Percentiles rank a stretch among this genome's conserved stretches.
Conservation (phyloP, 192 early-diverging fungal genomes). For the Coemansia sp. region DNA sequence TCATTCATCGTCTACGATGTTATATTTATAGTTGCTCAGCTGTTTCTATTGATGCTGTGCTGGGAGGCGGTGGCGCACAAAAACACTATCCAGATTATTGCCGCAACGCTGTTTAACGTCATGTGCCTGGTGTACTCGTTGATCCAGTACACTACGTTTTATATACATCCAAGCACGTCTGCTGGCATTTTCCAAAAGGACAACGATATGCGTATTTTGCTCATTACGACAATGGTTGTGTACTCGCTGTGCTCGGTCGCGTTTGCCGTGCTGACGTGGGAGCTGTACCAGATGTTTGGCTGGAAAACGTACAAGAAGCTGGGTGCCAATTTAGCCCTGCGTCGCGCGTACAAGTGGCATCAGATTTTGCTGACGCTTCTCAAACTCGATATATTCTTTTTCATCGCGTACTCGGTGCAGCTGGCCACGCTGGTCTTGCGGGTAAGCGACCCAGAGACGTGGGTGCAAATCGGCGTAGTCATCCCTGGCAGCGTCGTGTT, state of each 20-base stretch:
- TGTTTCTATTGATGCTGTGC: constrained; percentile 80
- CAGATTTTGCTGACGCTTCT: constrained; percentile 79
- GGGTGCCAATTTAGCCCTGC: constrained; percentile 73
- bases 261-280: constrained; percentile 54
- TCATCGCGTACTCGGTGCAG: constrained; percentile 76
- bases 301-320: constrained; percentile 85
- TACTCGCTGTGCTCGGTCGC: constrained; percentile 53
- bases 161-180: constrained; percentile 46
- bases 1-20: constrained; percentile 76
- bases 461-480: constrained; percentile 58
- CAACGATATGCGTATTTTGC: constrained; percentile 54
- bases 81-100: constrained; percentile 90
- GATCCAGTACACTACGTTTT: constrained; percentile 58
- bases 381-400: constrained; percentile 81
- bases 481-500: constrained; percentile 57
- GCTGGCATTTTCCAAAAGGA: constrained; percentile 56
- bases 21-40: constrained; percentile 82
- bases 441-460: constrained; percentile 56
- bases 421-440: constrained; percentile 65
- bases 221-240: constrained; percentile 52
- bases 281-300: constrained; percentile 77
- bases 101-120: constrained; percentile 61
- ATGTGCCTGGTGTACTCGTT: constrained; percentile 59
- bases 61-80: constrained; percentile 90
- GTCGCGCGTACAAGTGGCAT: constrained; percentile 73